Conservation (phyloP, 805 yeast genomes). For the Vanderwaltozyma tropicalis region DNA sequence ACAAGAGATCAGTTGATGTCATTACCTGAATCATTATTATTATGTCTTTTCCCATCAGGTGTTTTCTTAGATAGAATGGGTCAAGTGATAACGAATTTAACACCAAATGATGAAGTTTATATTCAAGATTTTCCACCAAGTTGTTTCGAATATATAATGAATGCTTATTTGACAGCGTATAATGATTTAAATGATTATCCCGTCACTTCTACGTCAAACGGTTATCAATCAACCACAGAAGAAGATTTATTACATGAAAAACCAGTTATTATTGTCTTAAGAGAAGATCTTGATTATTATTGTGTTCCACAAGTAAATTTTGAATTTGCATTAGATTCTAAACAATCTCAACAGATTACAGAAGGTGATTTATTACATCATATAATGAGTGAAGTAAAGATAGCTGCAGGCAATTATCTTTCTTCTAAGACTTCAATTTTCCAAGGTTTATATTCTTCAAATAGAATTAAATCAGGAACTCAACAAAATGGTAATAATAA, state of each 20-base stretch:
- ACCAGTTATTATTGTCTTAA: conserved; percentile 82
- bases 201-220: conserved; percentile 7
- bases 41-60: conserved; percentile 85
- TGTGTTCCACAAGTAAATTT: conserved; percentile 50
- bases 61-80: conserved; percentile 73
- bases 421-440: conserved; percentile 52
- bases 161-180: conserved; percentile 60
- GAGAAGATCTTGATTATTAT: conserved; percentile 92
- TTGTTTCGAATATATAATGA: conserved; percentile 77
- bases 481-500: not conserved
- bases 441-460: conserved; percentile 49
- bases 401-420: conserved; percentile 61
- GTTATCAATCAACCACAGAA: conserved; percentile 31
- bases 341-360: conserved; percentile 15
- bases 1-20: conserved; percentile 85
- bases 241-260: conserved; percentile 61
- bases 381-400: conserved; percentile 58
- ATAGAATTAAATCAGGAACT: conserved; percentile 18
- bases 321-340: conserved; percentile 30
- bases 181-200: conserved; percentile 38
- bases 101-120: conserved; percentile 69
- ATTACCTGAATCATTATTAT: conserved; percentile 78
- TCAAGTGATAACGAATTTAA: conserved; percentile 63
- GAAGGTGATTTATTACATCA: conserved; percentile 33
- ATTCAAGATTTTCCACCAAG: conserved; percentile 73